Percentiles rank a stretch among this genome's conserved stretches.
Evolutionary conservation across 768 basidiomycete genomes (phyloP).

Genomic region (Boletus coccyginus): DNA sequence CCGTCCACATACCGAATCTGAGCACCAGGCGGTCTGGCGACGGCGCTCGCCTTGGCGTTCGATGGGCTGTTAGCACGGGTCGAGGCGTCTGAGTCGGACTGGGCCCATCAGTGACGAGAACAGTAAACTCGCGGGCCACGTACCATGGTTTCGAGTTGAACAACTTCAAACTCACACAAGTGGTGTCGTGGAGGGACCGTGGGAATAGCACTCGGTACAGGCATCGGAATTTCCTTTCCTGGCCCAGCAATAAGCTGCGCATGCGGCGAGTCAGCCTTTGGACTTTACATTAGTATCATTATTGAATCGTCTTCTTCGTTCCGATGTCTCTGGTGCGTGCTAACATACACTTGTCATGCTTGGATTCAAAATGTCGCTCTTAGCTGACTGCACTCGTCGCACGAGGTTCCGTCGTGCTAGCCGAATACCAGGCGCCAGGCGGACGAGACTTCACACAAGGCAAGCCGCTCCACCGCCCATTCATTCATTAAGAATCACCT

Average conservation of each 20-base stretch:
- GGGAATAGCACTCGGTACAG: slow-evolving; percentile 6
- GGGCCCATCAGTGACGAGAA: neutral
- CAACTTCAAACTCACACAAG: slow-evolving; percentile 5
- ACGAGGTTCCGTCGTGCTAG: slow-evolving; percentile 74
- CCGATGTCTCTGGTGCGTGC: slow-evolving; percentile 28
- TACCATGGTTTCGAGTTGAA: slow-evolving; percentile 30
- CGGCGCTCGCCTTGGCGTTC: slow-evolving; percentile 42
- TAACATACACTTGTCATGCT: neutral
- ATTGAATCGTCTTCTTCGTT: neutral
- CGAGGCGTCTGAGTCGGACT: slow-evolving; percentile 83
- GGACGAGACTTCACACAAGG: slow-evolving; percentile 89
- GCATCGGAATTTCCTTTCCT: slow-evolving; percentile 19
- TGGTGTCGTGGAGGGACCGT: slow-evolving; percentile 26
- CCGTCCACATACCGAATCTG: slow-evolving; percentile 65
- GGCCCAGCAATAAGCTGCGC: neutral
- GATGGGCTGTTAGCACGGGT: slow-evolving; percentile 39
- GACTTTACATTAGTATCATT: too few relatives aligned
- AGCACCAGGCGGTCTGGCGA: slow-evolving; percentile 75
- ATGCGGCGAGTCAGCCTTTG: neutral
- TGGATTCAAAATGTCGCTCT: neutral
- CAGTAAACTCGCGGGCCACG: slow-evolving; percentile 7
- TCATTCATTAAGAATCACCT: neutral
- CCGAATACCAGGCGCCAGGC: slow-evolving; percentile 73
- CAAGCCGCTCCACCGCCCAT: slow-evolving; percentile 26
- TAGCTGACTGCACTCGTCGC: slow-evolving; percentile 87